A percentile compares a stretch with the other conserved stretches of the same genome.
Conservation (phyloP, 2,329 filamentous ascomycete species). For the Aurifilum marmelostoma region DNA sequence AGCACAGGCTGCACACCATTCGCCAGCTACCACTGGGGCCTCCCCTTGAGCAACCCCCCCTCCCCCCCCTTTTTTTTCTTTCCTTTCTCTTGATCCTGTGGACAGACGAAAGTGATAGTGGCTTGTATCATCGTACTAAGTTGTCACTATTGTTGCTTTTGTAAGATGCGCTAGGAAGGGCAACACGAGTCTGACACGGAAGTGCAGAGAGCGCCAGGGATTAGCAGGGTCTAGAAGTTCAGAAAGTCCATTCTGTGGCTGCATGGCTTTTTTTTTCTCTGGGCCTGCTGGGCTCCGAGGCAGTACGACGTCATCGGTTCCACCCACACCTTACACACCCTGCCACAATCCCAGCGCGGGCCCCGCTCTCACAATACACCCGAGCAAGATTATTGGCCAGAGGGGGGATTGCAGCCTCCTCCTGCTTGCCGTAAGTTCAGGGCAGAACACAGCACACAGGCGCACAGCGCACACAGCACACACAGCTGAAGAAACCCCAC, state of each 20-base stretch:
- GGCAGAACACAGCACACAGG: not conserved
- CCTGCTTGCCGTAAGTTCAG: not conserved
- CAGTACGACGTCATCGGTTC: not conserved
- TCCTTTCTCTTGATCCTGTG: not conserved
- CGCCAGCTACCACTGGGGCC: no score
- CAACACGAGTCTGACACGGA: not conserved
- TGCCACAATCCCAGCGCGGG: not conserved
- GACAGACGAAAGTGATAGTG: not conserved
- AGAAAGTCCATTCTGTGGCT: not conserved
- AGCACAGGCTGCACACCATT: no score
- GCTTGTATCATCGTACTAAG: not conserved
- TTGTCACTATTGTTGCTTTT: not conserved
- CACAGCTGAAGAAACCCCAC: not conserved
- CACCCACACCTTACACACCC: not conserved
- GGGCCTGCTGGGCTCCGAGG: not conserved
- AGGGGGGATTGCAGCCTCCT: not conserved
- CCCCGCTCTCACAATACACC: not conserved
- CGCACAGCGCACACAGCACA: not conserved
- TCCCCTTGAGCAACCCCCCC: not conserved
- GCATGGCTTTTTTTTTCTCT: not conserved
- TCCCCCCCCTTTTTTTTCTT: not conserved
- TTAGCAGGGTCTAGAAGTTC: conserved; percentile 4
- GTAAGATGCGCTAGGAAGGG: not conserved
- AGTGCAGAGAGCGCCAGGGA: not conserved
- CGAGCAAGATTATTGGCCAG: not conserved